Percentiles rank a stretch among this genome's conserved stretches.
Conservation (phyloP, 2,329 filamentous ascomycete genomes). For the Thermothelomyces thermophilus region DNA sequence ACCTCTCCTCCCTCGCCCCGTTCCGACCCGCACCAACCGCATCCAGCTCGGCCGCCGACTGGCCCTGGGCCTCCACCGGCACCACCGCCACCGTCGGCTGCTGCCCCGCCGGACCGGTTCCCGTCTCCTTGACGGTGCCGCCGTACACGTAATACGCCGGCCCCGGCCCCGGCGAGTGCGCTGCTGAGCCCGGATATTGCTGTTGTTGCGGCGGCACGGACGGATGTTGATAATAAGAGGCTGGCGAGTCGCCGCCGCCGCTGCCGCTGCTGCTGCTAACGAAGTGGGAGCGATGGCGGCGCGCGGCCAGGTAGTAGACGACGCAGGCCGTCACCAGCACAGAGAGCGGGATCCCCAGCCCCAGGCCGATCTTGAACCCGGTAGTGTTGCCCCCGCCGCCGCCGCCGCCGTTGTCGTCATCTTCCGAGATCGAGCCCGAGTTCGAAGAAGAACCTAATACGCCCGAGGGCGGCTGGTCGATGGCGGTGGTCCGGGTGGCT, state of each 20-base stretch:
- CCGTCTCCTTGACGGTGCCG: not conserved
- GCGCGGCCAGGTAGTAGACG: constrained; percentile 6
- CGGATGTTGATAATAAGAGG: not conserved
- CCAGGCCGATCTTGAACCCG: constrained; percentile 18
- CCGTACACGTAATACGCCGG: too few relatives aligned
- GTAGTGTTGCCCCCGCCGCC: too few relatives aligned
- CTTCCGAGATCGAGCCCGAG: too few relatives aligned
- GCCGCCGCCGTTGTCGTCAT: too few relatives aligned
- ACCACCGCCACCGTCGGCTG: not conserved
- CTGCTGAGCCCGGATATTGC: too few relatives aligned
- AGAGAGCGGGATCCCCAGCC: constrained; percentile 13
- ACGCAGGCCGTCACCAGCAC: not conserved
- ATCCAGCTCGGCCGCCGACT: not conserved
- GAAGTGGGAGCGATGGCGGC: too few relatives aligned
- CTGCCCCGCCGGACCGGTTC: too few relatives aligned
- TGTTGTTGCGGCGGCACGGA: not conserved
- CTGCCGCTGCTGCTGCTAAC: too few relatives aligned
- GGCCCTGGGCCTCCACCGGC: not conserved
- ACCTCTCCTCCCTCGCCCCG: not conserved
- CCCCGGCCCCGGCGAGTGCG: too few relatives aligned
- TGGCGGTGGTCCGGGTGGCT: too few relatives aligned
- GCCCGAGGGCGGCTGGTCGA: too few relatives aligned
- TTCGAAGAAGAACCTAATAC: too few relatives aligned
- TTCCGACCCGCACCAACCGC: not conserved
- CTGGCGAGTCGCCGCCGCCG: not conserved